Evolutionary conservation across 1,284 basidiomycete species (phyloP), one percentile per base, ranked within the genome.

Genomic region (Somion occarium): DNA sequence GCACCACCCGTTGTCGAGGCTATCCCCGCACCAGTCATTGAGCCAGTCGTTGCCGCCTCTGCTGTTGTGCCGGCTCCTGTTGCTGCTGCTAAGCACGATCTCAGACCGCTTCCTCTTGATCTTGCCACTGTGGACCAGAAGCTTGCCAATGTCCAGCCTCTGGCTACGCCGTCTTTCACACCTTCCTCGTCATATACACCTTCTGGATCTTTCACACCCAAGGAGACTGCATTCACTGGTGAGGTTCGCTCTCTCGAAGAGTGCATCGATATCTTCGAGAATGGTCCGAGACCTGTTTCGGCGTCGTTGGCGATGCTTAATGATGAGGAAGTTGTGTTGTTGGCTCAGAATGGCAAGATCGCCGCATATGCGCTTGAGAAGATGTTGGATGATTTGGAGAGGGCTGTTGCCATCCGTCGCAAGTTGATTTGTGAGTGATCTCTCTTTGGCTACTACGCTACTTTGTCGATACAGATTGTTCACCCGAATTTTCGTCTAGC

Each of bases 331-430:
- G 75, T 99, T 49, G 85, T 99, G 50, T 57, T 94, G 50, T 77
- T 99, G 25, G 83, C 88, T 7, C 92, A 98, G 71, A 88, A 88
- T 13, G 93, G 94, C 47, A 97, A 95, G 80, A 89, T 99, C 57
- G 88, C 92, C 1, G 80, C 91, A 5, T 98, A 99, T 68, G 92
- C 93, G 12, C 72, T 99, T 41, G 96, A 99, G 72, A 99, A 98
- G 77, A 82, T 91, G 44, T 73, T 98, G 30, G 89, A 88, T 59
- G 86, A 97, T 62, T 74, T 89, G 5, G 89, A 93, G 58, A 75
- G 96, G 25, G 95, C 96, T 34, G 96, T 99, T 3, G 72, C 79
- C 34, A 80, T 99, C 53, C 83, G 97, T 44, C 76, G 97, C 49
- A 91, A 93, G 5, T 76, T 99, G 59, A 88, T 99, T 54, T 98